These are phyloP conservation scores for Porogramme epimiltina DNA, from an alignment of 1,284 basidiomycete species.

Conservation along the genomic window DNA sequence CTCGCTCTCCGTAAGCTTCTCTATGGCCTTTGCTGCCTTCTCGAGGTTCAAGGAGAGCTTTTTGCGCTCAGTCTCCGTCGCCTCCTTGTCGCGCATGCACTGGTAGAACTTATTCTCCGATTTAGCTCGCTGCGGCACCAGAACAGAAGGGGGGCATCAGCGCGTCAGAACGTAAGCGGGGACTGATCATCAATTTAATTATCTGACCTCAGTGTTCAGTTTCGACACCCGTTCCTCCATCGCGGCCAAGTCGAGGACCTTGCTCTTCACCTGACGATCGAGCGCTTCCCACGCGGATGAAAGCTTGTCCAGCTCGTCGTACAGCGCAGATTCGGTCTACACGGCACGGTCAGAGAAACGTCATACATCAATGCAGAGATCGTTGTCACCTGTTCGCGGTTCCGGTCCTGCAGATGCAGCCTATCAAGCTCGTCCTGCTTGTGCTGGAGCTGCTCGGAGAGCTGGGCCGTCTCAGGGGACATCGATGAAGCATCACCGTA, in stretches of 20 bases:
- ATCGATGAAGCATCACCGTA: conserved; percentile 59
- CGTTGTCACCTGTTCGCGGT: conserved; percentile 51
- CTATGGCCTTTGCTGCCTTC: conserved; percentile 79
- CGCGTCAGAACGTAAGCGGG: conserved; percentile 6
- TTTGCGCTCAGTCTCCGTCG: conserved; percentile 78
- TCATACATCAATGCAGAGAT: neutral
- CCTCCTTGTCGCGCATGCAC: conserved; percentile 89
- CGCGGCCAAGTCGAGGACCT: conserved; percentile 79
- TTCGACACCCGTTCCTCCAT: conserved; percentile 80
- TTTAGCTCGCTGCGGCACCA: conserved; percentile 72
- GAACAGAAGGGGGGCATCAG: neutral
- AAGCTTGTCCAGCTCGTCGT: conserved; percentile 85
- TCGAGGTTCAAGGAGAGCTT: conserved; percentile 66
- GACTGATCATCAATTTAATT: neutral
- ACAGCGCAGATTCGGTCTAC: conserved; percentile 78
- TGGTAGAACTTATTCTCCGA: conserved; percentile 95
- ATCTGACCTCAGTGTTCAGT: conserved; percentile 61
- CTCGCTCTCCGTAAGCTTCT: conserved; percentile 71
- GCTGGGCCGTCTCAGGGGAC: conserved; percentile 48
- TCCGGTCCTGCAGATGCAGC: conserved; percentile 56
- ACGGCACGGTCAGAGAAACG: neutral
- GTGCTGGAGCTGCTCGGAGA: conserved; percentile 57
- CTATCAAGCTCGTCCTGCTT: conserved; percentile 66
- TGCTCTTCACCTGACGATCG: conserved; percentile 81
- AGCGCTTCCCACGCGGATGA: conserved; percentile 88